Conservation (phyloP, 2,329 filamentous ascomycete species). For the Elsinoe ampelina region DNA sequence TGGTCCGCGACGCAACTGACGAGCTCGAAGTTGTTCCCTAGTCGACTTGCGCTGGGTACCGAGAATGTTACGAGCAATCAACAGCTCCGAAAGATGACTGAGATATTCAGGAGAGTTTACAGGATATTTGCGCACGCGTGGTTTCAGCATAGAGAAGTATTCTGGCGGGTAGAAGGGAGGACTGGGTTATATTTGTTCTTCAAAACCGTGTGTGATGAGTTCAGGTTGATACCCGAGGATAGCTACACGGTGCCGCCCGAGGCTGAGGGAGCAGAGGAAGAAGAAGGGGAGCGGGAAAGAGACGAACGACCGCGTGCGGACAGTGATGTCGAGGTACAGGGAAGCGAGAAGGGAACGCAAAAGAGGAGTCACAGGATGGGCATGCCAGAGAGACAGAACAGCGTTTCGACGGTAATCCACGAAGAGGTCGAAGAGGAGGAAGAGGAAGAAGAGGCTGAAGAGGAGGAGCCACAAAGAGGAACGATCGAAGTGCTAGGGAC, state of each 20-base stretch:
- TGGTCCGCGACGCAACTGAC: slow-evolving; percentile 95
- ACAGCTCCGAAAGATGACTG: slow-evolving; percentile 76
- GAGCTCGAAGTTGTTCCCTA: slow-evolving; percentile 90
- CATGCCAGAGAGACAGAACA: slow-evolving; percentile 69
- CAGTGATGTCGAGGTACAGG: slow-evolving; percentile 24
- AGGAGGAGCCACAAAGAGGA: slow-evolving; percentile 9
- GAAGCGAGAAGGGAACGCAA: slow-evolving; percentile 35
- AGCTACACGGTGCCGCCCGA: slow-evolving; percentile 94
- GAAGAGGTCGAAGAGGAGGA: slow-evolving; percentile 63
- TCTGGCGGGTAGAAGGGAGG: slow-evolving; percentile 84
- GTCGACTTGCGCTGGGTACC: slow-evolving; percentile 56
- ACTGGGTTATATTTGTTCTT: slow-evolving; percentile 95
- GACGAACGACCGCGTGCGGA: slow-evolving; percentile 16
- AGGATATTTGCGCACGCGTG: slow-evolving; percentile 97
- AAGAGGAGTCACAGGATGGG: slow-evolving; percentile 57
- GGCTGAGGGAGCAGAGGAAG: slow-evolving; percentile 49
- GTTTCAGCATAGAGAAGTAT: slow-evolving; percentile 93
- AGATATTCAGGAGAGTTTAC: slow-evolving; percentile 89
- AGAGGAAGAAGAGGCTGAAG: slow-evolving; percentile 21
- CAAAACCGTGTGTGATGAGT: slow-evolving; percentile 91
- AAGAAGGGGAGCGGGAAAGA: slow-evolving; percentile 16
- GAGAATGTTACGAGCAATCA: slow-evolving; percentile 30
- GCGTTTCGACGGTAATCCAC: slow-evolving; percentile 70
- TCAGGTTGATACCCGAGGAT: slow-evolving; percentile 79
- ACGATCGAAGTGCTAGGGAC: slow-evolving; percentile 14